Evolutionary conservation across 1,284 basidiomycete species (phyloP).

Genomic region (Boletus mariae): DNA sequence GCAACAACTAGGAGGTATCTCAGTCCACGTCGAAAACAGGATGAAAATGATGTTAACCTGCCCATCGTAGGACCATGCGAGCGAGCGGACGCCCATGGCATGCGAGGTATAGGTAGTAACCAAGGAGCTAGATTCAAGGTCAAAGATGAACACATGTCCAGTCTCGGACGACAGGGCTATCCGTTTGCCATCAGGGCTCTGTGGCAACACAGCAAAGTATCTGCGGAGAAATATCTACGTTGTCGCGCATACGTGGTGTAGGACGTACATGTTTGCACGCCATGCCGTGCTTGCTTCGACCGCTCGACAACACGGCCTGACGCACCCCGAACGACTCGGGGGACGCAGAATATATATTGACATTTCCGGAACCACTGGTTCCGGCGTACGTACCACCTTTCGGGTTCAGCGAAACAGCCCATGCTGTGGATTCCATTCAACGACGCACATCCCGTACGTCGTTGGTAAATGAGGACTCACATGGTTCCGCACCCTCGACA

Average conservation of each 20-base stretch:
- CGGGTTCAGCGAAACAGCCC: conserved; percentile 79
- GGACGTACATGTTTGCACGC: conserved; percentile 68
- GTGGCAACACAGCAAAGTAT: background rate
- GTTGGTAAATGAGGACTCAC: conserved; percentile 45
- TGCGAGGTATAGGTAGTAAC: conserved; percentile 75
- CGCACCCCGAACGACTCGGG: conserved; percentile 59
- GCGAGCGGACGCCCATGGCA: conserved; percentile 78
- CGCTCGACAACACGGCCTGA: conserved; percentile 56
- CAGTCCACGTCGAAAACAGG: conserved; percentile 16
- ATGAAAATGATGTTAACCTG: conserved; percentile 35
- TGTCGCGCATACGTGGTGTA: conserved; percentile 5
- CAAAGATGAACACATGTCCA: conserved; percentile 80
- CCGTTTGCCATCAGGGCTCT: conserved; percentile 83
- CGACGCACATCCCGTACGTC: conserved; percentile 1
- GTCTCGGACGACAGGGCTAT: conserved; percentile 76
- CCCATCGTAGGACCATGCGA: conserved; percentile 82
- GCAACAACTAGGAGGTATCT: conserved; percentile 56
- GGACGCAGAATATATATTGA: conserved; percentile 63
- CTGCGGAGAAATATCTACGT: conserved; percentile 5
- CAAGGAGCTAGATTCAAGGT: conserved; percentile 63
- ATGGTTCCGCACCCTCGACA: conserved; percentile 58
- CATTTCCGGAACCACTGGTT: conserved; percentile 71
- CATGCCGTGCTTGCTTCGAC: conserved; percentile 81
- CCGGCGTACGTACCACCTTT: conserved; percentile 70
- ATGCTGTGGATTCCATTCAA: conserved; percentile 44